These are phyloP conservation scores for Fimicolochytrium jonesii DNA, from an alignment of 192 early-diverging fungal genomes.

Conservation along the genomic window DNA sequence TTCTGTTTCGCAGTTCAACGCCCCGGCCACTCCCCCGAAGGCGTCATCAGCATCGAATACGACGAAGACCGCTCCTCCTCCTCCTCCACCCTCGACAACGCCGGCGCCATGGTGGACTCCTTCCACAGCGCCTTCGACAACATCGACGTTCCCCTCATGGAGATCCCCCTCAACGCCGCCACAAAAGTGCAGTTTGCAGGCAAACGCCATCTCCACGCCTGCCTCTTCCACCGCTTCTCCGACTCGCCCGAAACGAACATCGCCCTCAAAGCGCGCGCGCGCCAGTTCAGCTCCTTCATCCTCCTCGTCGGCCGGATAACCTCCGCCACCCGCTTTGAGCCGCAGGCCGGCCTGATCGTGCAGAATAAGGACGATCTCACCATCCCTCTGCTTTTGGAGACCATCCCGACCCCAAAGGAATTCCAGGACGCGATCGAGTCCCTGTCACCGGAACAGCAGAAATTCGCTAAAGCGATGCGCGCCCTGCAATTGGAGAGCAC, in stretches of 20 bases:
- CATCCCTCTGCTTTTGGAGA: constrained; percentile 26
- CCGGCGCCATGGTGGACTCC: not conserved
- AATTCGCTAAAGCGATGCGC: constrained; percentile 30
- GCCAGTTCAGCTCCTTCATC: constrained; percentile 22
- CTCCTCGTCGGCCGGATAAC: constrained; percentile 10
- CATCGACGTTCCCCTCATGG: not conserved
- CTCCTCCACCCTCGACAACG: not conserved
- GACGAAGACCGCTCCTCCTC: not conserved
- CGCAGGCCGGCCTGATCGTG: constrained; percentile 17
- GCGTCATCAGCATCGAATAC: constrained; percentile 16
- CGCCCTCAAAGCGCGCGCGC: constrained; percentile 4
- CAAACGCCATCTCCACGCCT: constrained; percentile 19
- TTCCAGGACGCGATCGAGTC: constrained; percentile 26
- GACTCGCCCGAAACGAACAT: not conserved
- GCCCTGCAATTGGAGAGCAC: constrained; percentile 23
- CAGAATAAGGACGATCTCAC: constrained; percentile 28
- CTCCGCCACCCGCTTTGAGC: constrained; percentile 6
- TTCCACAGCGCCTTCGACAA: not conserved
- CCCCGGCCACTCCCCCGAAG: constrained; percentile 26
- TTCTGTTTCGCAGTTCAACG: constrained; percentile 26
- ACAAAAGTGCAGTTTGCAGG: constrained; percentile 17
- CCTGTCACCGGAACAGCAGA: constrained; percentile 30
- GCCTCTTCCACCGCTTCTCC: constrained; percentile 15
- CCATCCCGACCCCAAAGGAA: constrained; percentile 24
- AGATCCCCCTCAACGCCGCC: constrained; percentile 15